Percentiles rank a stretch among this genome's conserved stretches.
Evolutionary conservation across 805 yeast genomes (phyloP).

Genomic region (Metschnikowia cubensis): DNA sequence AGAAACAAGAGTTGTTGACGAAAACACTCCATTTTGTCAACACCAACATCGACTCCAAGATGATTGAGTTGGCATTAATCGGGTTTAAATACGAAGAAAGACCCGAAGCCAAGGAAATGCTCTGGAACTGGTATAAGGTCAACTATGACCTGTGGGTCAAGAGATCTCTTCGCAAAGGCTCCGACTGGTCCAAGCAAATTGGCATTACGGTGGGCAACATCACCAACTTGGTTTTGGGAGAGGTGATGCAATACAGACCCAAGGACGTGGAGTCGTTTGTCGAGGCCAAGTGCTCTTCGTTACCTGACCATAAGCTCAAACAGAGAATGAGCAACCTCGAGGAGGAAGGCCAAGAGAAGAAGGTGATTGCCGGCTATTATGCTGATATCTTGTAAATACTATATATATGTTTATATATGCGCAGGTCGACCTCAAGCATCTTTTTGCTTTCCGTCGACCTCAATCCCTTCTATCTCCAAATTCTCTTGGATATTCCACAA

Average conservation of each 20-base stretch:
- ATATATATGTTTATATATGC: neutral
- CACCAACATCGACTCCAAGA: constrained; percentile 51
- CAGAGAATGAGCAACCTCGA: constrained; percentile 21
- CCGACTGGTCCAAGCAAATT: constrained; percentile 45
- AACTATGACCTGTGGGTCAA: constrained; percentile 51
- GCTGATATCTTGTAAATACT: constrained; percentile 11
- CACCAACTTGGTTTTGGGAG: constrained; percentile 37
- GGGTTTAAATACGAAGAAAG: constrained; percentile 45
- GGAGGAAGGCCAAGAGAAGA: constrained; percentile 21
- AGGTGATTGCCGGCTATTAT: constrained; percentile 14
- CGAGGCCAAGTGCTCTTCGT: constrained; percentile 22
- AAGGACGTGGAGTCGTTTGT: constrained; percentile 32
- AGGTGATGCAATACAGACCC: constrained; percentile 31
- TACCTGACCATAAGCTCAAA: constrained; percentile 39
- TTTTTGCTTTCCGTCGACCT: constrained; percentile 15
- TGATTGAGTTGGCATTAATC: constrained; percentile 54
- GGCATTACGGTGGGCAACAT: constrained; percentile 42
- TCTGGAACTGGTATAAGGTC: constrained; percentile 57
- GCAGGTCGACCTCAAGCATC: neutral
- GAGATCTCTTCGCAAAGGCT: constrained; percentile 44
- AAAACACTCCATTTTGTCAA: constrained; percentile 55
- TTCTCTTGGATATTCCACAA: constrained; percentile 93
- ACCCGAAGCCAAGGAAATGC: constrained; percentile 24
- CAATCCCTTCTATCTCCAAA: constrained; percentile 51
- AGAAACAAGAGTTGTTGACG: constrained; percentile 42